Percentiles rank a stretch among this genome's conserved stretches.
Conservation (phyloP, 2,329 filamentous ascomycete genomes). For the Albifimbria verrucaria region DNA sequence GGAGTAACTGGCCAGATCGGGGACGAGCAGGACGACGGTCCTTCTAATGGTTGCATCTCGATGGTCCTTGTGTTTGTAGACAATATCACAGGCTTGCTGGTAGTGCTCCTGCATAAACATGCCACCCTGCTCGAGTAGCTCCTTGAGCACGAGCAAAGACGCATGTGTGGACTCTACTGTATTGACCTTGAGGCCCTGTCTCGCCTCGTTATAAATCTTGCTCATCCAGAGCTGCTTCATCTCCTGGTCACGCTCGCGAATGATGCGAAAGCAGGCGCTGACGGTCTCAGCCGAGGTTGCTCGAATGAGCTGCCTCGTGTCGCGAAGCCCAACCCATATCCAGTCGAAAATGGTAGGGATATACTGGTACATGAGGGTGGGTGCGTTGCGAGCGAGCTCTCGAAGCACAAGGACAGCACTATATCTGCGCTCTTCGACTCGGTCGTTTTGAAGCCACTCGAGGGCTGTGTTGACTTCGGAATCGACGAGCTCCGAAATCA, state of each 20-base stretch:
- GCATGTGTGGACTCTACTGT: constrained; percentile 89
- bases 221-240: constrained; percentile 86
- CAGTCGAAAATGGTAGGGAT: constrained; percentile 94
- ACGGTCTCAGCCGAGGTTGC: constrained; percentile 91
- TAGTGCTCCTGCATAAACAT: constrained; percentile 99
- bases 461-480: constrained; percentile 94
- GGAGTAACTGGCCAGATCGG: constrained; percentile 91
- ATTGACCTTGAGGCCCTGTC: constrained; percentile 73
- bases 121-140: constrained; percentile 87
- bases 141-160: constrained; percentile 88
- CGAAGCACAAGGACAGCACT: constrained; percentile 87
- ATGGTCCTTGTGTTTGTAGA: constrained; percentile 89
- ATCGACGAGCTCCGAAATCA: constrained; percentile 94
- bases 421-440: constrained; percentile 89
- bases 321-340: constrained; percentile 91
- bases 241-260: constrained; percentile 84
- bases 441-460: constrained; percentile 94
- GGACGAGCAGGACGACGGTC: constrained; percentile 88
- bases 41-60: constrained; percentile 82
- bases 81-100: constrained; percentile 86
- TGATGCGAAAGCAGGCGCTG: constrained; percentile 93
- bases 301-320: constrained; percentile 85
- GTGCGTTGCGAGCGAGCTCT: constrained; percentile 87
- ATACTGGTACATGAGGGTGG: constrained; percentile 92
- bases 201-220: constrained; percentile 84